A percentile compares a stretch with the other conserved stretches of the same genome.
Conservation (phyloP, 2,329 filamentous ascomycete genomes). For the Aspergillus persii region DNA sequence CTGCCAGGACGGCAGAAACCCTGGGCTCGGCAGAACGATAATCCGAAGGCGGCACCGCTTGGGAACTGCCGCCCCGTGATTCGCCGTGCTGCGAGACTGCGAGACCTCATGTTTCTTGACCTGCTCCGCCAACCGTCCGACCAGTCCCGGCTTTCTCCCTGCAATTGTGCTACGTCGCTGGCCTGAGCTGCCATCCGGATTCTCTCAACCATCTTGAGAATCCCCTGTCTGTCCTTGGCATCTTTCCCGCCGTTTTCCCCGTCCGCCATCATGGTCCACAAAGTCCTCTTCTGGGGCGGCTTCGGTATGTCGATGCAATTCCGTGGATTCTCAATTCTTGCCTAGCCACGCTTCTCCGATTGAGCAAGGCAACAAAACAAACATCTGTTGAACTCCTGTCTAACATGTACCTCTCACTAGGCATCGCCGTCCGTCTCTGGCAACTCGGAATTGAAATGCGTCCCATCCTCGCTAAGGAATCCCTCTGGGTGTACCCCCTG, state of each 20-base stretch:
- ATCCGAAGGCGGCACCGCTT: constrained; percentile 21
- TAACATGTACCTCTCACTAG: constrained; percentile 46
- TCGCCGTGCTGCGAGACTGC: constrained; percentile 21
- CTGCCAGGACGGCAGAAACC: constrained; percentile 3
- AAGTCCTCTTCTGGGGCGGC: constrained; percentile 59
- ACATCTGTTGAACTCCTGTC: neutral
- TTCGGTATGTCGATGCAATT: constrained; percentile 68
- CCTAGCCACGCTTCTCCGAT: neutral
- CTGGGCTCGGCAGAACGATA: constrained; percentile 12
- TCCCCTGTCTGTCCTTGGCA: neutral
- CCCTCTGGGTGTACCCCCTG: constrained; percentile 87
- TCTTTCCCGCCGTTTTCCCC: constrained; percentile 14
- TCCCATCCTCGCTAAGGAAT: constrained; percentile 80
- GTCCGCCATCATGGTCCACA: constrained; percentile 44
- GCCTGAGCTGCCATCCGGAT: constrained; percentile 14
- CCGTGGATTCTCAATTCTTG: neutral
- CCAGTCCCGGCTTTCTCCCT: constrained; percentile 1
- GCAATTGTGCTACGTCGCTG: constrained; percentile 24
- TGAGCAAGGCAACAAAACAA: neutral
- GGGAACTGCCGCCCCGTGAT: constrained; percentile 36
- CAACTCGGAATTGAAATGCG: constrained; percentile 99
- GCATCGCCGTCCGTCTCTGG: constrained; percentile 88
- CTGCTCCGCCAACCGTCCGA: constrained; percentile 21
- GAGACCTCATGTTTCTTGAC: constrained; percentile 16
- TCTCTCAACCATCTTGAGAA: neutral